phyloP scores from a whole-genome alignment of 2,329 filamentous ascomycete genomes.

The Ambrosiella cleistominuta region DNA sequence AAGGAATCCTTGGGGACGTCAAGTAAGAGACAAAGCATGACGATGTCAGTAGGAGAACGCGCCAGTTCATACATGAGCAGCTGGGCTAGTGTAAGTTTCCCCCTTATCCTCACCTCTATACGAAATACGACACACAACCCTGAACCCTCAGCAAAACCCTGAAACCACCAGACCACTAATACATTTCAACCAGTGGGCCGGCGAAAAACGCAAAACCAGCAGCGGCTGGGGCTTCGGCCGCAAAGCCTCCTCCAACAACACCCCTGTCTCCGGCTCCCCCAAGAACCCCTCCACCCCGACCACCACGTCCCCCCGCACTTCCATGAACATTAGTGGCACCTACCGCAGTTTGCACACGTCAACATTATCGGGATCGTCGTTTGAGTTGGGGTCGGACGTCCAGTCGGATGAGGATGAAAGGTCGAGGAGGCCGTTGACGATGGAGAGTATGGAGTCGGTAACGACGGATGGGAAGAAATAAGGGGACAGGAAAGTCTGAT shows the following conservation, averaged over 20 bases:
- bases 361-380: constrained; percentile 8
- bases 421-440: background rate
- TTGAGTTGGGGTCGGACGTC: constrained; percentile 9
- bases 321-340: background rate
- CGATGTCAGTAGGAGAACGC: constrained; percentile 19
- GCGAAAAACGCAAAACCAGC: constrained; percentile 53
- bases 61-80: constrained; percentile 49
- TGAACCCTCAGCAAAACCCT: background rate
- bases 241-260: constrained; percentile 19
- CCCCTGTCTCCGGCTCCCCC: constrained; percentile 19
- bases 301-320: constrained; percentile 5
- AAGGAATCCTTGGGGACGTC: constrained; percentile 5
- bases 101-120: background rate
- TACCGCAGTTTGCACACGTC: constrained; percentile 10
- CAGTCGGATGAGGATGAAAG: constrained; percentile 9
- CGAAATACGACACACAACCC: background rate
- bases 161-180: background rate
- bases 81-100: constrained; percentile 33
- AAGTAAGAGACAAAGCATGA: constrained; percentile 11
- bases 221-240: constrained; percentile 26
- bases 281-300: constrained; percentile 20
- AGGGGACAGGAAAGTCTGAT: background rate
- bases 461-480: background rate
- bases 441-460: background rate
- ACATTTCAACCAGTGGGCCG: constrained; percentile 33